Base-by-base conservation (phyloP, 345 rosid species). In the Pelargonium nanum region DNA sequence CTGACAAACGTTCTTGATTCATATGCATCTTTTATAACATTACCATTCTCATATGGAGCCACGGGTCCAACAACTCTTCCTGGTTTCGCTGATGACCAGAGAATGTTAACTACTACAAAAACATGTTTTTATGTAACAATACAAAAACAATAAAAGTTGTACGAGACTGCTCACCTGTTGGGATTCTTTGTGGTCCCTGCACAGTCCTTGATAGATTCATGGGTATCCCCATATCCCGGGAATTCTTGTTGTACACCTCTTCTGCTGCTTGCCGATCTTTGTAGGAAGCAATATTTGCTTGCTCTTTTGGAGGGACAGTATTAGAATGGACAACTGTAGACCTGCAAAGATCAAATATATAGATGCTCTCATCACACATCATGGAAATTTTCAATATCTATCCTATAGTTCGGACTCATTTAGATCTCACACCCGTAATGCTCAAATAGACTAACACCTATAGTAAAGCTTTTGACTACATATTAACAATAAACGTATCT, bases 311-410 rank as follows among this genome's bases (percentile, higher is more conserved):
- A 30, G 74, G 76, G 32, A 73, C 34, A 16, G 77, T 24, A 28
- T 72, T 83, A 50, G 98, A 80, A 69, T 83, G 92, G 55, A 92
- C 77, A 61, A 86, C 68, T n/a, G 96, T 86, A 67, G 98, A 88
- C 73, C 98, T 88, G 86, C 66, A 79, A 65, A 55, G 20, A 56
- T 10, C 24, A 32, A 0, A 24, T 3, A 34, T 22, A 24, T 19
- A 17, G 22, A 13, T 24, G 28, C 50, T 17, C 22, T 21, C 56
- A 53, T 23, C 56, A 53, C 16, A 16, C n/a, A 50, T 50, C 19
- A 5, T 7, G n/a, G n/a, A n/a, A n/a, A n/a, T n/a, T n/a, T n/a
- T n/a, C n/a, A n/a, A n/a, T n/a, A n/a, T n/a, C n/a, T n/a, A n/a
- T n/a, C n/a, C n/a, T n/a, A n/a, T n/a, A n/a, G n/a, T n/a, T n/a